Percentiles rank a stretch among this genome's conserved stretches.
Evolutionary conservation across 371 early-diverging fungal species (phyloP).

Genomic region (Circinella minor): DNA sequence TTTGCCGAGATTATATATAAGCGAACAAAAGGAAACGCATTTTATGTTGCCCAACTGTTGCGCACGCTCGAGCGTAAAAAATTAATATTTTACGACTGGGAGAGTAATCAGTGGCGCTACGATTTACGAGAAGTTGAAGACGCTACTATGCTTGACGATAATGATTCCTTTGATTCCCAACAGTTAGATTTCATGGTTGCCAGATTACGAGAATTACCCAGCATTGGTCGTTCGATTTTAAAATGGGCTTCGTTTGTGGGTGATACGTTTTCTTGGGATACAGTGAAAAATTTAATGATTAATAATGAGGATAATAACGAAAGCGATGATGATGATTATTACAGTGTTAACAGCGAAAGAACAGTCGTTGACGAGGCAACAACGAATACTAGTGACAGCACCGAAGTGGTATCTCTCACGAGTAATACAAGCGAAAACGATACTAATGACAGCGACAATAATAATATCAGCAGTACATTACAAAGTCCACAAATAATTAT

Average conservation of each 20-base stretch:
- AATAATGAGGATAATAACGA: slow-evolving; percentile 12
- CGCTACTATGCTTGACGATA: slow-evolving; percentile 18
- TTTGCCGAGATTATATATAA: slow-evolving; percentile 40
- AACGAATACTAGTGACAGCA: not conserved
- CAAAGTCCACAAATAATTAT: too few relatives aligned
- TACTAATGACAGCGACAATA: not conserved
- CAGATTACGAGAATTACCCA: slow-evolving; percentile 39
- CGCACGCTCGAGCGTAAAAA: slow-evolving; percentile 45
- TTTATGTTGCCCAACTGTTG: slow-evolving; percentile 45
- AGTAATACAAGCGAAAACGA: not conserved
- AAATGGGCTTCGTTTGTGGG: slow-evolving; percentile 53
- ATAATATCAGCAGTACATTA: not conserved
- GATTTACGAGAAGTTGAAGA: slow-evolving; percentile 38
- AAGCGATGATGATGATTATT: slow-evolving; percentile 2
- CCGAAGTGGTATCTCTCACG: too few relatives aligned
- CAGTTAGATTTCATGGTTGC: slow-evolving; percentile 43
- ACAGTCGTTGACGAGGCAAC: not conserved
- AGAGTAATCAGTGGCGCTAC: slow-evolving; percentile 50
- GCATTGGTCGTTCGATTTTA: slow-evolving; percentile 38
- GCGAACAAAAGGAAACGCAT: slow-evolving; percentile 47
- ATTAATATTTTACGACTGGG: slow-evolving; percentile 53
- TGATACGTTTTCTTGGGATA: slow-evolving; percentile 49
- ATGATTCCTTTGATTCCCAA: slow-evolving; percentile 20
- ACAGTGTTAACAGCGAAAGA: slow-evolving; percentile 6
- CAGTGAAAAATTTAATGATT: slow-evolving; percentile 42